These are phyloP conservation scores for Nannochloris sp. DNA, from an alignment of 139 green algal species.

Conservation along the genomic window DNA sequence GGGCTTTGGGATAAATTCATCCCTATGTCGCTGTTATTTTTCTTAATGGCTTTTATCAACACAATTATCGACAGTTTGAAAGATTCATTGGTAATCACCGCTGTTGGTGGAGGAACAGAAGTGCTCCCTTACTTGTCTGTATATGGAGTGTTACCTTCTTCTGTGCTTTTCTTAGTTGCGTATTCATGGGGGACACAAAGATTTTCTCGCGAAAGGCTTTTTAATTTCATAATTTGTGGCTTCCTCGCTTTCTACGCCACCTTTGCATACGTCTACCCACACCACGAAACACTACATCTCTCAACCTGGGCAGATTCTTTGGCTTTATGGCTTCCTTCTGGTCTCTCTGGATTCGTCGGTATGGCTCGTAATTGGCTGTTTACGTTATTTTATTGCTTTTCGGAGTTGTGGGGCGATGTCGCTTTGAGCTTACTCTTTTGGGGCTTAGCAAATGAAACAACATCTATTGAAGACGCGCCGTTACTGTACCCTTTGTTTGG, in stretches of 20 bases:
- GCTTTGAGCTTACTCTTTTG: constrained; percentile 86
- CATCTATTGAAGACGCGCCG: constrained; percentile 70
- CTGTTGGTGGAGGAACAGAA: constrained; percentile 52
- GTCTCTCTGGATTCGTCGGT: constrained; percentile 54
- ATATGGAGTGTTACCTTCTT: constrained; percentile 84
- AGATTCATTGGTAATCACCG: constrained; percentile 90
- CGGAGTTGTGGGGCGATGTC: constrained; percentile 87
- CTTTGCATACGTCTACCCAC: constrained; percentile 83
- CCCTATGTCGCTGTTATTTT: constrained; percentile 83
- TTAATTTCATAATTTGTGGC: constrained; percentile 74
- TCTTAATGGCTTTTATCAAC: constrained; percentile 88
- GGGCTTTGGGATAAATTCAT: constrained; percentile 50
- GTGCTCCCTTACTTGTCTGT: constrained; percentile 41
- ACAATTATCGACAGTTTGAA: constrained; percentile 90
- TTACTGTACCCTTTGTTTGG: constrained; percentile 94
- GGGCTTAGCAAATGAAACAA: constrained; percentile 94
- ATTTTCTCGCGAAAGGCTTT: constrained; percentile 58
- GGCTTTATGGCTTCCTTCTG: constrained; percentile 21
- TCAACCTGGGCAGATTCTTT: constrained; percentile 35
- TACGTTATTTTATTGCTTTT: constrained; percentile 86
- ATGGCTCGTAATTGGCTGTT: constrained; percentile 94
- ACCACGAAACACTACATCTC: constrained; percentile 68
- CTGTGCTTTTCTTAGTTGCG: constrained; percentile 73
- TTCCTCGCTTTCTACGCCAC: constrained; percentile 78
- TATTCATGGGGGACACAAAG: constrained; percentile 54